Base-by-base conservation (phyloP, 2,329 filamentous ascomycete species). In the Fusarium anthophilum region DNA sequence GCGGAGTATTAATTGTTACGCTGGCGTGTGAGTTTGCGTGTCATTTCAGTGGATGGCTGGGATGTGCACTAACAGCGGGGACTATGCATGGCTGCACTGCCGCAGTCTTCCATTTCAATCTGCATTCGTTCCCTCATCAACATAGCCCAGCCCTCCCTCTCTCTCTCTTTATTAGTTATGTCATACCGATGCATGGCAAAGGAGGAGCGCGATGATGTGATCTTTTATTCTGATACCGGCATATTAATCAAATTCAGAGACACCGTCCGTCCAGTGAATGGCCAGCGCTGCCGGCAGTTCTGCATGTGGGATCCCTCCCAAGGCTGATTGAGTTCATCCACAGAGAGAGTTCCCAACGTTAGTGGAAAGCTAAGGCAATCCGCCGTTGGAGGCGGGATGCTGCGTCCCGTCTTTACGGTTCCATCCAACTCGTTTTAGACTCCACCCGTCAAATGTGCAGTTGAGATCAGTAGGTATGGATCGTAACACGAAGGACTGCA, bases 251-350 rank as follows among this genome's bases (percentile, higher is more conserved):
- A 17, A n/a, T 43, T 39, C 35, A 66, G n/a, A 48, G 35, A 48
- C 45, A 44, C 50, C 59, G 44, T 71, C 58, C 14, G 32, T 71
- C 58, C 48, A 30, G 38, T 17, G 22, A 57, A 32, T 43, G 17
- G 38, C 30, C 47, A 59, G 59, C 65, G 57, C 28, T 28, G 43
- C 59, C 63, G 71, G 71, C 58, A 74, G 72, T 72, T 74, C 58
- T 51, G 38, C 15, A 35, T 35, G 32, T 35, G n/a, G 56, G 69
- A 69, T 72, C 64, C 69, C 70, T 70, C 64, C 59, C 71, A 74
- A 74, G 71, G 71, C 67, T 74, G 71, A 74, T 65, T 48, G 44
- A 56, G 66, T 74, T 50, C 55, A 74, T 54, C 54, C 58, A 69
- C 54, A 62, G 32, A 30, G 30, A 32, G 45, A 63, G 47, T 66